Percentiles rank a stretch among this genome's conserved stretches.
These are phyloP conservation scores for Pyricularia grisea DNA, from an alignment of 2,329 filamentous ascomycete genomes.

Conservation along the genomic window DNA sequence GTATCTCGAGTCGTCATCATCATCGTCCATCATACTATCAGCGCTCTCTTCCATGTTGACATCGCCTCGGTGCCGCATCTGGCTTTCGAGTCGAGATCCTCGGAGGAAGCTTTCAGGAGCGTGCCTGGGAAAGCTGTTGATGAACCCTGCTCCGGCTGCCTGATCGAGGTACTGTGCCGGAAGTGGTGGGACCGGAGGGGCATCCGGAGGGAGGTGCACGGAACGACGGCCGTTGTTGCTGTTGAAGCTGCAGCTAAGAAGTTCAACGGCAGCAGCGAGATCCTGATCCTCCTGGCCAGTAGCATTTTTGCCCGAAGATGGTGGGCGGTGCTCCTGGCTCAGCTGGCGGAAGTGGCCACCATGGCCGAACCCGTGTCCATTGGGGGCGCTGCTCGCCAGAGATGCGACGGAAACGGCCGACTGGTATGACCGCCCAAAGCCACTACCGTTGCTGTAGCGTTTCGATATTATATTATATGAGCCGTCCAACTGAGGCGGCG, in stretches of 20 bases:
- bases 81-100: constrained; percentile 25
- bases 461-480: constrained; percentile 42
- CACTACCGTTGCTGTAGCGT: constrained; percentile 47
- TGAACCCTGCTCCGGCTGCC: constrained; percentile 49
- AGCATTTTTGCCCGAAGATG: constrained; percentile 66
- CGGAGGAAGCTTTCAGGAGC: constrained; percentile 58
- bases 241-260: constrained; percentile 84
- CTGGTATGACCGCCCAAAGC: constrained; percentile 72
- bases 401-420: constrained; percentile 51
- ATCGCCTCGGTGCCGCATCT: constrained; percentile 40
- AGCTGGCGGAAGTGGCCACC: constrained; percentile 56
- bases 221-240: constrained; percentile 60
- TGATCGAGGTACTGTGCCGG: constrained; percentile 67
- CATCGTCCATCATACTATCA: constrained; percentile 55
- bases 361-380: constrained; percentile 28
- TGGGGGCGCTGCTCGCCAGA: constrained; percentile 41
- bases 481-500: constrained; percentile 65
- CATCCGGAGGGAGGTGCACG: constrained; percentile 55
- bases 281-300: constrained; percentile 78
- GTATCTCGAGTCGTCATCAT: constrained; percentile 52
- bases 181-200: constrained; percentile 80
- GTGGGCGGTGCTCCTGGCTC: constrained; percentile 67
- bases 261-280: constrained; percentile 79
- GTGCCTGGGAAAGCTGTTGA: constrained; percentile 51
- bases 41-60: constrained; percentile 60